Base-by-base conservation (phyloP, 306 rosid species). In the Hippophae rhamnoides region DNA sequence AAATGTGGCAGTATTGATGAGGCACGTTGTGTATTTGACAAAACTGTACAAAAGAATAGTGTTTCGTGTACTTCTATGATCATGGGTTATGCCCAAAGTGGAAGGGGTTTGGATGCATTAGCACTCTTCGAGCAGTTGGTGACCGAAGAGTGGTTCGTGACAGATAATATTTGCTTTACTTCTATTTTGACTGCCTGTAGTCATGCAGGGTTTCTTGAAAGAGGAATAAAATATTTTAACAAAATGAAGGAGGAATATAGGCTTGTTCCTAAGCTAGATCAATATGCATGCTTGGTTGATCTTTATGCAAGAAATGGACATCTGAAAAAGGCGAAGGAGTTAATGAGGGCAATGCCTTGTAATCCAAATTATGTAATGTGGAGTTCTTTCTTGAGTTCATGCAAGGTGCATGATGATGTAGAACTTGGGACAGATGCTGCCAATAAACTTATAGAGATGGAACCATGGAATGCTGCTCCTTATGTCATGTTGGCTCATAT, bases 251-350 rank as follows among this genome's bases (percentile, higher is more conserved):
- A 69, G 47, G 43, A 53, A 42, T 77, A 74, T 14, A 61, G 63
- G 46, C 51, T 82, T 44, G 61, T 57, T 65, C 88, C 87, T 62
- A 65, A 68, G 65, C 67, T 66, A 49, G 88, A 85, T 63, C 86
- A 79, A 55, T 85, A 75, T 72, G 88, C 84, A 65, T 82, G 88
- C 79, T 69, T 81, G 80, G 46, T 84, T 41, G 83, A 84, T 68
- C 92, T 84, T n/a, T 74, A 74, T 66, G 88, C 79, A 58, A 79
- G 86, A 82, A 77, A 73, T 27, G 86, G 86, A 54, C 66, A 77
- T 58, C 54, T 85, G n/a, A 69, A 61, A 44, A 80, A 80, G 69
- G 86, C 82, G 14, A 71, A 65, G 76, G 79, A 72, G 66, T 67
- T 82, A 66, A 69, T 82, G 74, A 79, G 71, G 51, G 65, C 73